phyloP scores from a whole-genome alignment of 2,329 filamentous ascomycete species.

The Penicillium sclerotigenum region DNA sequence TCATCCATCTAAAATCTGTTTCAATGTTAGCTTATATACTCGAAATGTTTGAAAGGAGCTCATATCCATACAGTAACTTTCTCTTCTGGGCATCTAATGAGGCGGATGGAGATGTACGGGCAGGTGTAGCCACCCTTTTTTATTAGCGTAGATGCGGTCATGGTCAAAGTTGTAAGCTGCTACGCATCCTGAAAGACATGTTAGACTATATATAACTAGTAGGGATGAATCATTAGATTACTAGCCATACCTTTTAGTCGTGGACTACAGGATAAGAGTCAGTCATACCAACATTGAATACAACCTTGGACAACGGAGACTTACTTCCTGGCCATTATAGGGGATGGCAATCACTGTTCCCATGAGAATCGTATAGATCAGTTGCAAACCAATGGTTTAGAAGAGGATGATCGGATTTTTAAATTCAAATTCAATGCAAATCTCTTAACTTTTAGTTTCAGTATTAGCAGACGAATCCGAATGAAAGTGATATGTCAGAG shows the following conservation, averaged over 20 bases:
- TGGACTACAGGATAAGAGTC: neutral
- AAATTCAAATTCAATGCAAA: neutral
- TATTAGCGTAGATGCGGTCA: conserved; percentile 9
- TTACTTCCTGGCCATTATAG: neutral
- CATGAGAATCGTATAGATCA: conserved; percentile 2
- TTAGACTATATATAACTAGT: neutral
- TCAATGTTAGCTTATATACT: neutral
- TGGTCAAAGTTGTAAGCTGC: neutral
- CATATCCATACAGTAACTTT: conserved; percentile 9
- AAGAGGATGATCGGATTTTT: neutral
- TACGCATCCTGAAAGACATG: neutral
- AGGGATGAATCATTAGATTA: neutral
- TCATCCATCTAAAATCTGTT: neutral
- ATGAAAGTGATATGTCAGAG: neutral
- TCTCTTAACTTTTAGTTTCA: neutral
- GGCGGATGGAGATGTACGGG: neutral
- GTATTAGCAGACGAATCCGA: neutral
- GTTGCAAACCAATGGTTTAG: conserved; percentile 7
- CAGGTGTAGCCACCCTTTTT: conserved; percentile 2
- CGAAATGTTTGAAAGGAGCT: neutral
- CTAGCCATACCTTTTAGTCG: neutral
- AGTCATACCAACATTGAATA: neutral
- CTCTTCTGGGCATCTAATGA: conserved; percentile 6
- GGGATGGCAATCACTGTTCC: conserved; percentile 7
- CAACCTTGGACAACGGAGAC: neutral